These are phyloP conservation scores for Annulohypoxylon nitens DNA, from an alignment of 495 filamentous ascomycete genomes.

Conservation along the genomic window DNA sequence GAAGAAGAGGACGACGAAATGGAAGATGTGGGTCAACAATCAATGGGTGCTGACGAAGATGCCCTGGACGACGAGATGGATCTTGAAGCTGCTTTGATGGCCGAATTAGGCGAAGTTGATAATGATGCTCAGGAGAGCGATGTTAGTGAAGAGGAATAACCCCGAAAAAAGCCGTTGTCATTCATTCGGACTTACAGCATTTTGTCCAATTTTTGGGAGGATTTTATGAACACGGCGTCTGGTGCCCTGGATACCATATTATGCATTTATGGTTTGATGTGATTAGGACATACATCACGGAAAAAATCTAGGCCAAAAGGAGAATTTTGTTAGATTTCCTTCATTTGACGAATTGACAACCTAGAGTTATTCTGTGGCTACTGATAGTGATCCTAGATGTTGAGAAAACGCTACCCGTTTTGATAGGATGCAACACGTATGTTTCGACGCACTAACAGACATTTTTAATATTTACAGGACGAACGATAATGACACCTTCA, in stretches of 20 bases:
- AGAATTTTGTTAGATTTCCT: constrained; percentile 8
- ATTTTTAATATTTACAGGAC: not conserved
- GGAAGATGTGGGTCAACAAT: constrained; percentile 47
- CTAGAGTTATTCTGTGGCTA: not conserved
- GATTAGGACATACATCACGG: constrained; percentile 19
- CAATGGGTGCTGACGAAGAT: constrained; percentile 34
- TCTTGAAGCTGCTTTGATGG: constrained; percentile 57
- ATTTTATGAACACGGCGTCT: constrained; percentile 29
- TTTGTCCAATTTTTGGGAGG: constrained; percentile 2
- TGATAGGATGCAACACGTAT: no score
- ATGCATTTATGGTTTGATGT: constrained; percentile 17
- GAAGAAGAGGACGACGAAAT: constrained; percentile 52
- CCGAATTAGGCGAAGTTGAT: constrained; percentile 50
- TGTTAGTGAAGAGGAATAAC: constrained; percentile 55
- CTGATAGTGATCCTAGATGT: not conserved
- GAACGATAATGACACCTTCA: not conserved
- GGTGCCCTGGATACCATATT: constrained; percentile 39
- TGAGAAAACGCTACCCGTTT: not conserved
- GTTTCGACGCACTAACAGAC: not conserved
- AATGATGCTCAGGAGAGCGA: constrained; percentile 52
- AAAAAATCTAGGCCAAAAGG: constrained; percentile 3
- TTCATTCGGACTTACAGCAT: not conserved
- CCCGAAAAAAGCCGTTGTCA: not conserved
- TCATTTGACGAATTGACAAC: not conserved
- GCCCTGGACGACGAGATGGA: constrained; percentile 51